phyloP scores from a whole-genome alignment of 768 basidiomycete genomes.

The Tricholoma hemisulphureum region DNA sequence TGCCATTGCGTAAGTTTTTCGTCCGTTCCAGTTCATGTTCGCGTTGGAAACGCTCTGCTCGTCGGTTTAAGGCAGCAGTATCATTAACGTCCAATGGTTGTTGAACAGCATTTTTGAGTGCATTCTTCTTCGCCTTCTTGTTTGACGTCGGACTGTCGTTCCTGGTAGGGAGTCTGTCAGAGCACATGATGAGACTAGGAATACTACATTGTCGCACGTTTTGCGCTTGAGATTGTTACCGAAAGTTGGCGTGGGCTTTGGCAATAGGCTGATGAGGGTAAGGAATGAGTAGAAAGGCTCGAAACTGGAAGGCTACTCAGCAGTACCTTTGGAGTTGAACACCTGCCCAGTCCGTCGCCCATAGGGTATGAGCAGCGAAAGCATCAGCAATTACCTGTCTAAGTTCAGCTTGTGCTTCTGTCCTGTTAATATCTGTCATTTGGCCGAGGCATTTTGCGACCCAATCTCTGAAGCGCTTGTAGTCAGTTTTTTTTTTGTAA shows the following conservation, averaged over 20 bases:
- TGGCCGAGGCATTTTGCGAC: conserved; percentile 90
- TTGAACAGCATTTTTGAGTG: conserved; percentile 42
- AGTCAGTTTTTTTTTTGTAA: conserved; percentile 13
- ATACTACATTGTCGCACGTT: conserved; percentile 46
- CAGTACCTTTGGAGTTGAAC: conserved; percentile 83
- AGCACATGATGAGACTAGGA: not conserved
- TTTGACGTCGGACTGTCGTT: conserved; percentile 38
- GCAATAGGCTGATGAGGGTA: conserved; percentile 38
- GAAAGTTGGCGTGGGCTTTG: conserved; percentile 54
- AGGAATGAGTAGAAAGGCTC: conserved; percentile 6
- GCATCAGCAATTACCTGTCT: conserved; percentile 96
- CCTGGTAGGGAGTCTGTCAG: conserved; percentile 22
- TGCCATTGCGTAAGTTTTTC: conserved; percentile 47
- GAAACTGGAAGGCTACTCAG: conserved; percentile 2
- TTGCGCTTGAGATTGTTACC: conserved; percentile 64
- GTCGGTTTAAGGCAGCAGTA: conserved; percentile 64
- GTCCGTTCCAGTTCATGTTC: conserved; percentile 82
- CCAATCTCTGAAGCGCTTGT: conserved; percentile 70
- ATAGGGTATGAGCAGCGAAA: conserved; percentile 78
- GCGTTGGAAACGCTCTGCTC: conserved; percentile 87
- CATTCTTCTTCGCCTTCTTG: conserved; percentile 64
- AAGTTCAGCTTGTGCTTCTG: conserved; percentile 88
- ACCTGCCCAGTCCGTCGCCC: conserved; percentile 92
- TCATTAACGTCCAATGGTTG: conserved; percentile 57
- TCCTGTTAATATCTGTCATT: conserved; percentile 85